Percentiles rank a stretch among this genome's conserved stretches.
phyloP scores from a whole-genome alignment of 345 rosid genomes.

The Moricandia arvensis region DNA sequence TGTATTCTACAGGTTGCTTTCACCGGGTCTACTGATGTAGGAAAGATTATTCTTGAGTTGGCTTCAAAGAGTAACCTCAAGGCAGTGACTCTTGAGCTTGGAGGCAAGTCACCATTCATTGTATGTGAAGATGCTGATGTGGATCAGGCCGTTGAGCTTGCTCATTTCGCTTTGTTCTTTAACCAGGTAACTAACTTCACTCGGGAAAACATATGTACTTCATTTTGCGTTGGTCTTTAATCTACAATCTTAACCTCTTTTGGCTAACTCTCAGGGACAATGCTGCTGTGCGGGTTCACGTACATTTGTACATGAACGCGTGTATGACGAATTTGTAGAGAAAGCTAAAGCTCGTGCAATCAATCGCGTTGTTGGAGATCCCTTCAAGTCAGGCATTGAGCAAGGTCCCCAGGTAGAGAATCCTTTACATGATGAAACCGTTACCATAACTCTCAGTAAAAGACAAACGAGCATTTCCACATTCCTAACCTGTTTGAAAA shows the following conservation, averaged over 20 bases:
- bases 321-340: slow-evolving; percentile 83
- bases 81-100: slow-evolving; percentile 90
- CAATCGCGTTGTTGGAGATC: slow-evolving; percentile 81
- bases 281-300: slow-evolving; percentile 97
- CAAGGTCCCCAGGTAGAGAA: slow-evolving; percentile 94
- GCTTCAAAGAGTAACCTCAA: slow-evolving; percentile 89
- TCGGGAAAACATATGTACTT: background rate
- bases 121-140: slow-evolving; percentile 94
- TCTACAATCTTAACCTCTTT: background rate
- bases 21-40: slow-evolving; percentile 82
- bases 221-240: no score
- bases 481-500: slow-evolving; percentile 10
- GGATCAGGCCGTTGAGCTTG: slow-evolving; percentile 79
- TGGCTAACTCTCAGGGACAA: slow-evolving; percentile 64
- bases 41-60: slow-evolving; percentile 60
- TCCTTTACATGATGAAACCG: slow-evolving; percentile 13
- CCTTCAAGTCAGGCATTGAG: slow-evolving; percentile 75
- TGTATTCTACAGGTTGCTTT: slow-evolving; percentile 69
- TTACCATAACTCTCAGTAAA: background rate
- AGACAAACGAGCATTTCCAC: background rate
- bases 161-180: slow-evolving; percentile 85
- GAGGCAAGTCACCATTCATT: slow-evolving; percentile 97
- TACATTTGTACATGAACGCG: slow-evolving; percentile 78
- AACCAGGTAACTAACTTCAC: slow-evolving; percentile 63
- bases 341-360: slow-evolving; percentile 78